phyloP scores from a whole-genome alignment of 2,329 filamentous ascomycete genomes.

The Tolypocladium pustulatum region DNA sequence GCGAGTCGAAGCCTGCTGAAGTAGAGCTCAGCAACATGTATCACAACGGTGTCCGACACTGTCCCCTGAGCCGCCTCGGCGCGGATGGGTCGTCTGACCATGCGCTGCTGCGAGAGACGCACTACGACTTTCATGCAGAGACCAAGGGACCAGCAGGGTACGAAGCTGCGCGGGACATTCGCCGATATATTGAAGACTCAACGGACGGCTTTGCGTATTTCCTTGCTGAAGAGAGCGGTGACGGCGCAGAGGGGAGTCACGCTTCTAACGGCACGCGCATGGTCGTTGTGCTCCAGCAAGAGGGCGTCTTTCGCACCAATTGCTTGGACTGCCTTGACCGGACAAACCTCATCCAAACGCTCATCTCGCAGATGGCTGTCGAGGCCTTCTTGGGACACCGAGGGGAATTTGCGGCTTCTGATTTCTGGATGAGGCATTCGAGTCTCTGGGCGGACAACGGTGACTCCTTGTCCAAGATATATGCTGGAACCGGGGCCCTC shows the following conservation, averaged over 20 bases:
- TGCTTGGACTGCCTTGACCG: slow-evolving; percentile 93
- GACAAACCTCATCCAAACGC: slow-evolving; percentile 91
- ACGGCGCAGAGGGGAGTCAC: slow-evolving; percentile 30
- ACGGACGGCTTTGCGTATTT: slow-evolving; percentile 90
- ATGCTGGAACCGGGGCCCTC: slow-evolving; percentile 88
- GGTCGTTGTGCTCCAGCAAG: slow-evolving; percentile 75
- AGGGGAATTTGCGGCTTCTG: slow-evolving; percentile 55
- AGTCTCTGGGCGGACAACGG: slow-evolving; percentile 97
- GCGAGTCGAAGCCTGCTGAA: slow-evolving; percentile 77
- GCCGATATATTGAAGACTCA: slow-evolving; percentile 64
- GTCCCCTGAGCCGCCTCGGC: slow-evolving; percentile 53
- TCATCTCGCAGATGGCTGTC: slow-evolving; percentile 88
- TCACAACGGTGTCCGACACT: slow-evolving; percentile 64
- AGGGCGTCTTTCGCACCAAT: slow-evolving; percentile 92
- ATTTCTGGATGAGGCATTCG: slow-evolving; percentile 89
- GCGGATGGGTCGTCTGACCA: slow-evolving; percentile 53
- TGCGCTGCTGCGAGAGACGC: slow-evolving; percentile 66
- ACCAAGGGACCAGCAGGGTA: slow-evolving; percentile 80
- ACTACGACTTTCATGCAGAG: slow-evolving; percentile 95
- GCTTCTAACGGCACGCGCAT: slow-evolving; percentile 30
- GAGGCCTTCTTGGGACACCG: slow-evolving; percentile 73
- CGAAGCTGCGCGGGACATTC: slow-evolving; percentile 80
- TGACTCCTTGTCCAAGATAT: slow-evolving; percentile 87
- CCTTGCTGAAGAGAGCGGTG: slow-evolving; percentile 61
- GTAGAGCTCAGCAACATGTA: slow-evolving; percentile 74